A percentile compares a stretch with the other conserved stretches of the same genome.
phyloP scores from a whole-genome alignment of 495 filamentous ascomycete species.

The Aspergillus ostianus region DNA sequence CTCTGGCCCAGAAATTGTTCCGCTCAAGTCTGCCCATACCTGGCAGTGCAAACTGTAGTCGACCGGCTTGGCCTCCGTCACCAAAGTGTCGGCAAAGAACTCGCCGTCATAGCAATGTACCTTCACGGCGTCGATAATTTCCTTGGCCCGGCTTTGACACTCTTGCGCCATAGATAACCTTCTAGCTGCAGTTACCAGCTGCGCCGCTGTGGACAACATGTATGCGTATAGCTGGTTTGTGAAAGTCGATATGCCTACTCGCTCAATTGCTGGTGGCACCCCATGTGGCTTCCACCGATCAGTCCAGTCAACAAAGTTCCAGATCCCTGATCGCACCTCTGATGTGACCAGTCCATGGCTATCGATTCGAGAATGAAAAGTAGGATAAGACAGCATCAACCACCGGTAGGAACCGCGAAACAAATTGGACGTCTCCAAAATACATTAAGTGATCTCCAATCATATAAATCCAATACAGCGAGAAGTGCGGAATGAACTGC shows the following conservation, averaged over 20 bases:
- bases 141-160: slow-evolving; percentile 27
- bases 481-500: slow-evolving; percentile 36
- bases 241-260: slow-evolving; percentile 31
- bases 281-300: slow-evolving; percentile 36
- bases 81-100: slow-evolving; percentile 34
- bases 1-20: slow-evolving; percentile 15
- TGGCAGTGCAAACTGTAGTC: slow-evolving; percentile 38
- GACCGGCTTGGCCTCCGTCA: slow-evolving; percentile 22
- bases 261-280: slow-evolving; percentile 30
- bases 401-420: slow-evolving; percentile 29
- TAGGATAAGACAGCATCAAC: slow-evolving; percentile 40
- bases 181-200: slow-evolving; percentile 27
- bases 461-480: slow-evolving; percentile 38
- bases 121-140: slow-evolving; percentile 24
- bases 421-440: slow-evolving; percentile 31
- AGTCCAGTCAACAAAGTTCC: slow-evolving; percentile 44
- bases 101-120: slow-evolving; percentile 35
- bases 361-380: slow-evolving; percentile 32
- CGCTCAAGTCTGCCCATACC: slow-evolving; percentile 35
- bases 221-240: slow-evolving; percentile 41
- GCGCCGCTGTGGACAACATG: slow-evolving; percentile 26
- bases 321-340: slow-evolving; percentile 25
- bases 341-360: slow-evolving; percentile 29
- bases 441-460: slow-evolving; percentile 36
- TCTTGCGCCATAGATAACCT: slow-evolving; percentile 31